Evolutionary conservation across 1,139 yeast genomes (phyloP).

Genomic region (Blastobotrys raffinosifermentans): DNA sequence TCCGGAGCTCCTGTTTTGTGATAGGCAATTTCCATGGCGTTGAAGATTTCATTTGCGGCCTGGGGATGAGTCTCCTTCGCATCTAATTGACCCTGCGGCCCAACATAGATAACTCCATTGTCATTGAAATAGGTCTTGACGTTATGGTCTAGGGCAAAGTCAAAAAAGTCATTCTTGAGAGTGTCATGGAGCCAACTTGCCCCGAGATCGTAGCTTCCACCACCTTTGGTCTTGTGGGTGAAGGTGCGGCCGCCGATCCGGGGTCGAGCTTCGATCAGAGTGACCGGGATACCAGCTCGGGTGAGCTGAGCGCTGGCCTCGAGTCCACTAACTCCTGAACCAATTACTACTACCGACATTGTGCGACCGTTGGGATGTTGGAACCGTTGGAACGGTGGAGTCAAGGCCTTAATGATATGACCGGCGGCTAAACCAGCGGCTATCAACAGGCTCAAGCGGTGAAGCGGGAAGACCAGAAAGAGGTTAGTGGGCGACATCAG

Average conservation of each 20-base stretch:
- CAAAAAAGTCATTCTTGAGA: constrained; percentile 55
- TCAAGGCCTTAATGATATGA: no score
- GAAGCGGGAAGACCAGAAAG: no score
- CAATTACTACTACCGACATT: constrained; percentile 29
- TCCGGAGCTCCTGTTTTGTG: neutral
- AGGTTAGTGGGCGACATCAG: no score
- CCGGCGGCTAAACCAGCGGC: no score
- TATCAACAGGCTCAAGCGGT: no score
- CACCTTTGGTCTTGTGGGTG: constrained; percentile 6
- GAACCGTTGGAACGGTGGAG: neutral
- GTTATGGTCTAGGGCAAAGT: constrained; percentile 27
- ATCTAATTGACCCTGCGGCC: constrained; percentile 4
- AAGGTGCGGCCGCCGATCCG: constrained; percentile 49
- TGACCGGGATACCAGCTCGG: constrained; percentile 38
- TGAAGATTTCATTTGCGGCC: constrained; percentile 8
- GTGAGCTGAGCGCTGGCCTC: constrained; percentile 64
- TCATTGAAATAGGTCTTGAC: constrained; percentile 44
- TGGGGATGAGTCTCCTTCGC: constrained; percentile 6
- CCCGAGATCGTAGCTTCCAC: constrained; percentile 39
- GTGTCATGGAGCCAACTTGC: constrained; percentile 92
- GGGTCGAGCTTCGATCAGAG: constrained; percentile 53
- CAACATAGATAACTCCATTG: neutral
- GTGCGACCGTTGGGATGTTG: neutral
- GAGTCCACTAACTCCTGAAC: constrained; percentile 81
- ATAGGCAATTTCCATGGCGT: neutral